These are phyloP conservation scores for Cyclotella cryptica DNA, from an alignment of 108 stramenopile species.

Conservation along the genomic window DNA sequence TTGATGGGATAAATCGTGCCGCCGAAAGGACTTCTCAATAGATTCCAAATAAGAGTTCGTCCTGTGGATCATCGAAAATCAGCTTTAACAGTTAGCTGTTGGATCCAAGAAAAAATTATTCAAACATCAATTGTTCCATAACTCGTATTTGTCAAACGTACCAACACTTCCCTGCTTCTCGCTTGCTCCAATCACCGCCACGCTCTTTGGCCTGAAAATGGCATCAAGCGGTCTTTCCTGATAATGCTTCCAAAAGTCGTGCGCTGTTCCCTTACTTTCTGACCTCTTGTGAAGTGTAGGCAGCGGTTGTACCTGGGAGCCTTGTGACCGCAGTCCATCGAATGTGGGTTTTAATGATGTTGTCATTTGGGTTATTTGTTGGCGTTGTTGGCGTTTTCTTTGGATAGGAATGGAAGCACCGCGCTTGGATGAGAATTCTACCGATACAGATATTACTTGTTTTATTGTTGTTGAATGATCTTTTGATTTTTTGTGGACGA, in stretches of 20 bases:
- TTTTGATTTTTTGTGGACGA: too few relatives aligned
- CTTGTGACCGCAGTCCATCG: background rate
- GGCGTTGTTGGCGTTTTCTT: too few relatives aligned
- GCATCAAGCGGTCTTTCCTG: conserved; percentile 44
- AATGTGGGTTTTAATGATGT: conserved; percentile 11
- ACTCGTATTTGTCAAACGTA: background rate
- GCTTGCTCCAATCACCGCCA: conserved; percentile 43
- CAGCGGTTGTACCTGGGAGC: background rate
- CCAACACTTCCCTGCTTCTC: conserved; percentile 43
- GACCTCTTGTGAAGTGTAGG: background rate
- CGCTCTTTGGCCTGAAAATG: conserved; percentile 45
- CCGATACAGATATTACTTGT: too few relatives aligned
- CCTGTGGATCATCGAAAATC: background rate
- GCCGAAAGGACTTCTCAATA: conserved; percentile 39
- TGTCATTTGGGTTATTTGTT: background rate
- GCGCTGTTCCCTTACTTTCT: conserved; percentile 28
- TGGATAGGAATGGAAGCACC: too few relatives aligned
- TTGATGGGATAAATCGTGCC: conserved; percentile 52
- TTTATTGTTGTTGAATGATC: too few relatives aligned
- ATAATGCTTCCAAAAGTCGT: conserved; percentile 48
- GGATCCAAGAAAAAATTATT: background rate
- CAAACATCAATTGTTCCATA: too few relatives aligned
- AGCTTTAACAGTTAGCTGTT: background rate
- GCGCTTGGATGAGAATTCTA: too few relatives aligned
- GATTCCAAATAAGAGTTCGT: conserved; percentile 46